These are phyloP conservation scores for Nemania bipapillata DNA, from an alignment of 2,329 filamentous ascomycete species.

Conservation along the genomic window DNA sequence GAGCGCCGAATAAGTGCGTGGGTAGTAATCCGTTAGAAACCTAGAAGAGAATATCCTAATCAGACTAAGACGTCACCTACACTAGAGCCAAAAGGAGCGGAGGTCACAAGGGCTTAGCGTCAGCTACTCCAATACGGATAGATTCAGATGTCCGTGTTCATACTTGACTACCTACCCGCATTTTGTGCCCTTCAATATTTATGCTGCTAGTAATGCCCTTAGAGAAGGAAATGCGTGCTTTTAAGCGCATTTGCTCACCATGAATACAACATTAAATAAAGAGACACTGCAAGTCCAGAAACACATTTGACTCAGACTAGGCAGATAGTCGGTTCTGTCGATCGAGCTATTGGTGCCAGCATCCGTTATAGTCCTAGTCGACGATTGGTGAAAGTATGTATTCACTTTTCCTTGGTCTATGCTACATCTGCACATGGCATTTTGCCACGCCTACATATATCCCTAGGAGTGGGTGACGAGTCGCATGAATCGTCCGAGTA, in stretches of 20 bases:
- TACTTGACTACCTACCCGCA: neutral
- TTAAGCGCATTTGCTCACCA: too few relatives aligned
- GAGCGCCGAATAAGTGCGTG: neutral
- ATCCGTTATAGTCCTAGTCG: neutral
- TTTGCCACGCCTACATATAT: neutral
- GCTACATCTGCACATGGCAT: neutral
- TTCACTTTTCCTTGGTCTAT: neutral
- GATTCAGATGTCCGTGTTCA: neutral
- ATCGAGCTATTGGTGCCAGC: neutral
- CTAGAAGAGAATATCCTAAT: neutral
- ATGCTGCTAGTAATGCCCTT: too few relatives aligned
- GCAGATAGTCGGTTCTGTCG: neutral
- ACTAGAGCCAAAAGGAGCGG: neutral
- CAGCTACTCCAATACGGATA: neutral
- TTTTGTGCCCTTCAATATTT: too few relatives aligned
- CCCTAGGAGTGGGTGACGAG: neutral
- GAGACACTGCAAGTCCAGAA: neutral
- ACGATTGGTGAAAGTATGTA: neutral
- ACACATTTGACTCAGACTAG: neutral
- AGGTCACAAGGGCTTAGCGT: neutral
- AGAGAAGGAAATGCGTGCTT: too few relatives aligned
- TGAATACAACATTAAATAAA: neutral
- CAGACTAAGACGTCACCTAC: neutral
- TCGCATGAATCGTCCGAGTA: neutral
- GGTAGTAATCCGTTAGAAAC: neutral